These are phyloP conservation scores for Murraya koenigii DNA, from an alignment of 345 rosid genomes.

Conservation along the genomic window DNA sequence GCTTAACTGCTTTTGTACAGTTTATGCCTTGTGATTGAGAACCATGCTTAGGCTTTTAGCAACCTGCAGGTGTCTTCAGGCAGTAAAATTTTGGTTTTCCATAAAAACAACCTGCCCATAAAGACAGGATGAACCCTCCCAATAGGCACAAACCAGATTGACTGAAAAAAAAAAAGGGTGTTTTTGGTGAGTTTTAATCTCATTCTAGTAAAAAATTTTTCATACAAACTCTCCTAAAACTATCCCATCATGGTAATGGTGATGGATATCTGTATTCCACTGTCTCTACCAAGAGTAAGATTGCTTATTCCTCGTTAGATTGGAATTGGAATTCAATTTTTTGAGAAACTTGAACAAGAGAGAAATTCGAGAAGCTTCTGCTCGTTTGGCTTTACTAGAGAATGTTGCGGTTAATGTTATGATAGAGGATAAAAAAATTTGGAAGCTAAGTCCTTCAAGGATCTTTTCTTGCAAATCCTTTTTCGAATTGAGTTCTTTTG, in stretches of 20 bases:
- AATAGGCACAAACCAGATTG: not conserved
- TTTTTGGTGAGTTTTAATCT: not conserved
- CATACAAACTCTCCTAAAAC: not conserved
- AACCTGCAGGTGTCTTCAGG: not conserved
- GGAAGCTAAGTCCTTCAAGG: no score
- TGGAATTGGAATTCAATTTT: no score
- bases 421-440: no score
- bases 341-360: no score
- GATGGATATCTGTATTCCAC: not conserved
- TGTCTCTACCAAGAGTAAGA: not conserved
- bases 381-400: no score
- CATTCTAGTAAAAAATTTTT: not conserved
- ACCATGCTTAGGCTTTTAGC: conserved; percentile 2
- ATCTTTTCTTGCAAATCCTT: no score
- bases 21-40: not conserved
- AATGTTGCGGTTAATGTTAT: no score
- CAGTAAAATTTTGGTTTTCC: not conserved
- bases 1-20: not conserved
- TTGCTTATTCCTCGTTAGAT: no score
- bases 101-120: not conserved
- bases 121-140: not conserved
- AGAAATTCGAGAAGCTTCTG: no score
- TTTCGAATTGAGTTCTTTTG: no score
- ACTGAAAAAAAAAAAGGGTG: not conserved
- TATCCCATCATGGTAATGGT: not conserved